Base-by-base conservation (phyloP, 208 protist genomes). In the Trypanosoma scelopori region DNA sequence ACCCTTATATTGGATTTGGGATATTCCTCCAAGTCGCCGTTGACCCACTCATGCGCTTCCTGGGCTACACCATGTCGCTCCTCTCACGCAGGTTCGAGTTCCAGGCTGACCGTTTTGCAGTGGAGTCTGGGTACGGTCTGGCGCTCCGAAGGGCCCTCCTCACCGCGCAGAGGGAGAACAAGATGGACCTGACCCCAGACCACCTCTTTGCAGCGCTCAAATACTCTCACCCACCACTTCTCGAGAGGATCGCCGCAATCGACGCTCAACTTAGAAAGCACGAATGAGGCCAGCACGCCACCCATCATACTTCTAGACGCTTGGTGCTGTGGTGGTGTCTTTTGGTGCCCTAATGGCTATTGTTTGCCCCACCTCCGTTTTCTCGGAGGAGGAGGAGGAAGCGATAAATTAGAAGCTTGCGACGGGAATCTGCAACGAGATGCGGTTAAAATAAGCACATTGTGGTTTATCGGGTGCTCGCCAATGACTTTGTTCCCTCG, bases 221-320 rank as follows among this genome's bases (percentile, higher is more conserved):
- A 45, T 82, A 89, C 69, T 81, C 51, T 18, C 93, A 97, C 60
- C 93, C 93, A 13, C 72, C 85, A 1, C 55, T 87, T 35, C 39
- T 75, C 32, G 87, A 97, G 72, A 84, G 93, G 15, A 28, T 96
- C 16, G 70, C 51, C 32, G 84, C 85, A 1, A 85, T 97, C 27
- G 79, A 85, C 12, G 63, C 25, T 6, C 74, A 72, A 50, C 50
- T 77, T 20, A 87, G 82, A 51, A 91, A 88, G 27, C n/a, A n/a
- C n/a, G n/a, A n/a, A n/a, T n/a, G n/a, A n/a, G n/a, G n/a, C n/a
- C n/a, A n/a, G n/a, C n/a, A n/a, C n/a, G n/a, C n/a, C n/a, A n/a
- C n/a, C n/a, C n/a, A n/a, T n/a, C n/a, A n/a, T n/a, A n/a, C n/a
- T n/a, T n/a, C n/a, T n/a, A n/a, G n/a, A n/a, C n/a, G n/a, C n/a